A percentile compares a stretch with the other conserved stretches of the same genome.
These are phyloP conservation scores for Gamsiella multidivaricata DNA, from an alignment of 192 early-diverging fungal species.

Conservation along the genomic window DNA sequence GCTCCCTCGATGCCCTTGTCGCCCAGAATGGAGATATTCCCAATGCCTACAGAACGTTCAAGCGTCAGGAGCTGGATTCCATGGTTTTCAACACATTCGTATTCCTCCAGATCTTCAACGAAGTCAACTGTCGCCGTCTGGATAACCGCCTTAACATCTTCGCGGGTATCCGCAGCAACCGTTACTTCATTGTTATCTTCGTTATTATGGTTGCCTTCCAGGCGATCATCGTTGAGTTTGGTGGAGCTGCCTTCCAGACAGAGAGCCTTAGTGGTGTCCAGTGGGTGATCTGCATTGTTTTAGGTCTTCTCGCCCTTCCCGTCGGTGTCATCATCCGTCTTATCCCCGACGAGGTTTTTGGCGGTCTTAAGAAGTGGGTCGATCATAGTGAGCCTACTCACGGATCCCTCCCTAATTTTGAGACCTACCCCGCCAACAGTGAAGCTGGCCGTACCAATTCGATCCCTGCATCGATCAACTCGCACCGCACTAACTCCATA, in stretches of 20 bases:
- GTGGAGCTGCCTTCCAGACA: constrained; percentile 87
- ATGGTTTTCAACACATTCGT: constrained; percentile 94
- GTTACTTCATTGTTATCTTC: constrained; percentile 83
- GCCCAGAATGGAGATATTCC: not conserved
- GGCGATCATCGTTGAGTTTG: constrained; percentile 89
- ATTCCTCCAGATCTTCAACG: constrained; percentile 90
- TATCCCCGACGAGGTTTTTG: constrained; percentile 74
- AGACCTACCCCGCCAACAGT: constrained; percentile 18
- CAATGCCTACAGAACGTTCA: constrained; percentile 27
- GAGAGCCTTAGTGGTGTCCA: constrained; percentile 68
- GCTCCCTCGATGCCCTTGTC: constrained; percentile 4
- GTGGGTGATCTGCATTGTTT: constrained; percentile 85
- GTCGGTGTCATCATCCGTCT: constrained; percentile 86
- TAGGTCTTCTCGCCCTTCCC: constrained; percentile 83
- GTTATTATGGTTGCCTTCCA: constrained; percentile 80
- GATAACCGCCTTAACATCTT: constrained; percentile 89
- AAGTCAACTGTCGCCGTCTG: constrained; percentile 85
- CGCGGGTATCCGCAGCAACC: constrained; percentile 77
- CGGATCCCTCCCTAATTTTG: constrained; percentile 40
- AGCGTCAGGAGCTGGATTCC: constrained; percentile 66
- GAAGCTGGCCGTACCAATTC: constrained; percentile 38
- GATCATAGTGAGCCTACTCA: constrained; percentile 5
- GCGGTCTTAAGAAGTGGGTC: constrained; percentile 40
- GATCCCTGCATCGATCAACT: constrained; percentile 33
- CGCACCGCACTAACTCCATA: constrained; percentile 31